phyloP scores from a whole-genome alignment of 345 rosid genomes.

The Citrus hindsii region DNA sequence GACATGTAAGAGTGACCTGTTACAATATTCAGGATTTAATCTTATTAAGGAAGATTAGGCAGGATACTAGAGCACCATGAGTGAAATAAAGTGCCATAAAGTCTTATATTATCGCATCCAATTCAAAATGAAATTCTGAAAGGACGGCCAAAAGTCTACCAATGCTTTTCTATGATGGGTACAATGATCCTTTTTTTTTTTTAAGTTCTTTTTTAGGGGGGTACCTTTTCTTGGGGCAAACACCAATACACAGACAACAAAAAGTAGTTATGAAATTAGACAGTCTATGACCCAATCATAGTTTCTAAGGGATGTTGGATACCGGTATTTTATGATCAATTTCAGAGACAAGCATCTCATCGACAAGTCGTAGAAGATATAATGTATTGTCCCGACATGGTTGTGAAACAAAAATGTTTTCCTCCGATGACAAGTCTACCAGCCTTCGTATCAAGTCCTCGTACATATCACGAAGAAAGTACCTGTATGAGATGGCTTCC shows the following conservation, averaged over 20 bases:
- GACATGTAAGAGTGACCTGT: background rate
- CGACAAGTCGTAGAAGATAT: conserved; percentile 69
- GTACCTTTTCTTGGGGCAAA: background rate
- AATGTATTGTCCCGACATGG: conserved; percentile 94
- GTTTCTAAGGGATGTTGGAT: conserved; percentile 10
- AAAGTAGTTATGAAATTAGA: background rate
- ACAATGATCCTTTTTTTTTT: background rate
- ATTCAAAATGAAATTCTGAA: background rate
- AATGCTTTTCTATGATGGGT: background rate
- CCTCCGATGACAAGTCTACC: conserved; percentile 67
- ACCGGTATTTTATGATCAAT: conserved; percentile 75
- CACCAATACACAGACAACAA: background rate
- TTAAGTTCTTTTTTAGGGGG: too few relatives aligned
- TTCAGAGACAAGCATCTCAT: conserved; percentile 88
- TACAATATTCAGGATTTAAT: background rate
- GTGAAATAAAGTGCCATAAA: background rate
- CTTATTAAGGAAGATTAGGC: background rate
- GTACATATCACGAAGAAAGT: conserved; percentile 73
- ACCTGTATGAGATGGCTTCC: conserved; percentile 53
- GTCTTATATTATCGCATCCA: background rate
- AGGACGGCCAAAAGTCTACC: background rate
- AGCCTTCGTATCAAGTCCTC: conserved; percentile 71
- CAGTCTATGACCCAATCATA: background rate
- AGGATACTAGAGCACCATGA: background rate
- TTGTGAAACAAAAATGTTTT: conserved; percentile 76